Percentiles rank a stretch among this genome's conserved stretches.
phyloP scores from a whole-genome alignment of 2,329 filamentous ascomycete genomes.

The Stachybotrys chlorohalonatus region DNA sequence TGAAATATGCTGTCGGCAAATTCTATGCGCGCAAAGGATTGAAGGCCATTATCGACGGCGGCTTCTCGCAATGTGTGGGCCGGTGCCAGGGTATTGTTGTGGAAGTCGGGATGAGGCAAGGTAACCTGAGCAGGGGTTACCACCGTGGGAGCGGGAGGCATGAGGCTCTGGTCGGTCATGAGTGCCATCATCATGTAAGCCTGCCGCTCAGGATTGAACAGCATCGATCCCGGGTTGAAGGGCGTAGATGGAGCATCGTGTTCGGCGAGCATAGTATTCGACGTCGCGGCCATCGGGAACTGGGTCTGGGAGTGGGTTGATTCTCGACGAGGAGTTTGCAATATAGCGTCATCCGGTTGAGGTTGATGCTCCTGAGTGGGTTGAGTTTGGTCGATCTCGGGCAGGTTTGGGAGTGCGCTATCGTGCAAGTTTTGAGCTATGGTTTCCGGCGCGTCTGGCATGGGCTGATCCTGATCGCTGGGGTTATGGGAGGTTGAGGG shows the following conservation, averaged over 20 bases:
- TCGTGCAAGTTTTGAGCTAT: not conserved
- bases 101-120: constrained; percentile 25
- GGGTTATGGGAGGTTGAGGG: not conserved
- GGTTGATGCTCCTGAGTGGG: constrained; percentile 6
- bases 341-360: not conserved
- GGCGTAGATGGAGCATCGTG: constrained; percentile 21
- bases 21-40: constrained; percentile 53
- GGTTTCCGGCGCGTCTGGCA: constrained; percentile 10
- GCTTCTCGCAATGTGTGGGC: constrained; percentile 23
- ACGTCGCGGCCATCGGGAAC: constrained; percentile 7
- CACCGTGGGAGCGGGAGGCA: constrained; percentile 33
- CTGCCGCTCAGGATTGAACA: constrained; percentile 23
- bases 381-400: constrained; percentile 4
- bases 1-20: constrained; percentile 71
- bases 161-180: constrained; percentile 23
- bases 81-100: constrained; percentile 12
- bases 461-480: constrained; percentile 7
- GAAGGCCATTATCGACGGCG: constrained; percentile 32
- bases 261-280: constrained; percentile 10
- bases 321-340: not conserved
- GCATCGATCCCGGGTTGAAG: constrained; percentile 21
- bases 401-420: not conserved
- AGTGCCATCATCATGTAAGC: constrained; percentile 38
- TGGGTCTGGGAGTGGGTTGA: constrained; percentile 3
- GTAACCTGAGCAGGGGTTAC: constrained; percentile 34